Conservation (phyloP, 208 protist species). For the Leishmania guyanensis region DNA sequence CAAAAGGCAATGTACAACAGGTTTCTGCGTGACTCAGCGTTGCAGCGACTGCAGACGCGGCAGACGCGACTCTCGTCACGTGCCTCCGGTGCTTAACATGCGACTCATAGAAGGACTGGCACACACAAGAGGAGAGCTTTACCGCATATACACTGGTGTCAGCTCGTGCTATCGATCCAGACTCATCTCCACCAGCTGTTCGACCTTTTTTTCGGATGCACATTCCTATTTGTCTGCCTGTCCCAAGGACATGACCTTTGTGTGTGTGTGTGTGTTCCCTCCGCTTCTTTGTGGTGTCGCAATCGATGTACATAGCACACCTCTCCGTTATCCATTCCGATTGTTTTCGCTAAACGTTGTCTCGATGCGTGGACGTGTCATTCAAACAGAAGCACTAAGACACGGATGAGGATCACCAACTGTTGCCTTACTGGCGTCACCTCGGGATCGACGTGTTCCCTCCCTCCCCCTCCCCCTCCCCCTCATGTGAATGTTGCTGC, state of each 20-base stretch:
- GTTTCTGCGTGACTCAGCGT: conserved; percentile 48
- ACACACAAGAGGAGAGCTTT: background rate
- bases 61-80: conserved; percentile 5
- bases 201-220: background rate
- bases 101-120: background rate
- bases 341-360: background rate
- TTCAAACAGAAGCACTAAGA: background rate
- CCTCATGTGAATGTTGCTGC: background rate
- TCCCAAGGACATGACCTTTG: background rate
- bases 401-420: background rate
- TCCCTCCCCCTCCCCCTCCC: background rate
- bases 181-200: background rate
- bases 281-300: background rate
- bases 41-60: conserved; percentile 33
- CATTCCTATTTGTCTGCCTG: background rate
- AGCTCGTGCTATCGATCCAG: background rate
- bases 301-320: conserved; percentile 1
- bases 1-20: conserved; percentile 46
- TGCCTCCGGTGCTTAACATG: background rate
- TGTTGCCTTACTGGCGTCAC: background rate
- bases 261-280: background rate
- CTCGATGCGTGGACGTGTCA: background rate
- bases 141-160: background rate
- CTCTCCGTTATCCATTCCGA: too few relatives aligned
- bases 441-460: background rate